Base-by-base conservation (phyloP, 176 grass and related monocot species). In the Urochloa ruziziensis region DNA sequence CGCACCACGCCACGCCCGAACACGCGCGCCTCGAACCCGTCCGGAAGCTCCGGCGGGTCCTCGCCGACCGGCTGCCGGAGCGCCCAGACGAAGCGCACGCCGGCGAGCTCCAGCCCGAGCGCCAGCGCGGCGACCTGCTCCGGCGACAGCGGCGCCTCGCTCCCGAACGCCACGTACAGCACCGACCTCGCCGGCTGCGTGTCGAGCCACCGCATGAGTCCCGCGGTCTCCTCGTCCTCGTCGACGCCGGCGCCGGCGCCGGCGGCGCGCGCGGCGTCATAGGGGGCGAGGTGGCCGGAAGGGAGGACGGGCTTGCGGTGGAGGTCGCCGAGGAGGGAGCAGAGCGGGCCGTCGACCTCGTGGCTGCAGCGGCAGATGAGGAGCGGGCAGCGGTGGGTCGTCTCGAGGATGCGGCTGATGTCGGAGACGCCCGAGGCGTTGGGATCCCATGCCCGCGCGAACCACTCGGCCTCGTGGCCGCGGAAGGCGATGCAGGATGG, bases 231-330 rank as follows among this genome's bases (percentile, higher is more conserved):
- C 43, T 30, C 32, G 15, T 35, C 32, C 1, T 33, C 68, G 14
- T 47, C 68, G 42, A 18, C 14, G n/a, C 25, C n/a, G 13, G 15
- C 15, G 10, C 10, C 65, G 11, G 12, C 47, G 16, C 2, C n/a
- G 1, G 29, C 21, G 0, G 7, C 15, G 2, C 9, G 27, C 2
- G 39, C 63, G 8, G 29, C 30, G 4, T 59, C 25, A 32, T 40
- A 30, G 9, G 82, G 85, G 2, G 37, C 56, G 58, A 88, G 71
- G 47, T 85, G 80, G 29, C 89, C 85, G 3, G 75, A 54, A 0
- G 89, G 90, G 10, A 89, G 49, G 21, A 80, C 79, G 2, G 79
- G 83, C 80, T 83, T 92, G 43, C 46, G 14, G 66, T 36, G 70
- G 34, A 86, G 47, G 1, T 74, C 71, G 21, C 3, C 6, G 51